Conservation (phyloP, 306 rosid genomes). For the Malus orientalis region DNA sequence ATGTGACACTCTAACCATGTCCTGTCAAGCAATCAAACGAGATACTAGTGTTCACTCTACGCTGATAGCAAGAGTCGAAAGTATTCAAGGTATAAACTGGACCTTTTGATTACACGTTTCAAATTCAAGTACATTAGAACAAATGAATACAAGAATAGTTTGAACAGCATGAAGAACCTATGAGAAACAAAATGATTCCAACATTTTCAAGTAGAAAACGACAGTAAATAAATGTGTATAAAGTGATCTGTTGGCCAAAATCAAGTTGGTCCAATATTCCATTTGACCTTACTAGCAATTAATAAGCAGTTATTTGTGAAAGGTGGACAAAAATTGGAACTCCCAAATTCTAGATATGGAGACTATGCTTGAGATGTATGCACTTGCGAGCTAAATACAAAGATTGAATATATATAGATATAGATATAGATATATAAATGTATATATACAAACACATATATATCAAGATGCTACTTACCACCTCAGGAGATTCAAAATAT, state of each 20-base stretch:
- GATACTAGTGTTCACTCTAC: constrained; percentile 9
- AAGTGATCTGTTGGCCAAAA: neutral
- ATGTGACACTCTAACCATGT: constrained; percentile 69
- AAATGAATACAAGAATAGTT: constrained; percentile 4
- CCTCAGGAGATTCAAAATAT: constrained; percentile 86
- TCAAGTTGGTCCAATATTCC: neutral
- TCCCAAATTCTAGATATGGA: neutral
- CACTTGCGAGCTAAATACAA: neutral
- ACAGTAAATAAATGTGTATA: neutral
- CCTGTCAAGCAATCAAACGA: constrained; percentile 51
- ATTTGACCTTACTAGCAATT: neutral
- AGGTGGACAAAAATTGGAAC: neutral
- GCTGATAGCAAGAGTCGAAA: neutral
- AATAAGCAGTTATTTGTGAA: neutral
- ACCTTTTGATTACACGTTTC: neutral
- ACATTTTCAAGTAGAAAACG: neutral
- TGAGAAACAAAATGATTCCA: neutral
- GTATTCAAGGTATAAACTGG: neutral
- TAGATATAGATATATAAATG: too few relatives aligned
- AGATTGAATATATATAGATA: neutral
- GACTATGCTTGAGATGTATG: neutral
- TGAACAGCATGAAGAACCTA: neutral
- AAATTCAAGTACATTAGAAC: neutral
- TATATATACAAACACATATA: neutral
- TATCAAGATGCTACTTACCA: constrained; percentile 41